A percentile compares a stretch with the other conserved stretches of the same genome.
Conservation (phyloP, 768 basidiomycete genomes). For the Lactifluus hygrophoroides region DNA sequence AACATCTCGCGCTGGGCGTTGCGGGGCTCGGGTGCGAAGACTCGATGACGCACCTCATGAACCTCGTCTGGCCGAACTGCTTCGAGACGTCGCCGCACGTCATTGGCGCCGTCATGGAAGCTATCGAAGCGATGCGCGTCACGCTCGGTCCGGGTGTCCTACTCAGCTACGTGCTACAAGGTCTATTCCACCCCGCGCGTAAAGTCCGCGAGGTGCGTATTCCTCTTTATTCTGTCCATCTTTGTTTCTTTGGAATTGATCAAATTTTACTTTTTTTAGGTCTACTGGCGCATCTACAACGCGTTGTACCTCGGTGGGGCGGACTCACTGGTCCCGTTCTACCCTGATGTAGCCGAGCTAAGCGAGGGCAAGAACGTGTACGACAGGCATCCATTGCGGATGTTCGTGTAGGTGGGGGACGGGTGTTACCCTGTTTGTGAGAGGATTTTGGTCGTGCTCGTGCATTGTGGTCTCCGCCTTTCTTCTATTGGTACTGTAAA, state of each 20-base stretch:
- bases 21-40: slow-evolving; percentile 97
- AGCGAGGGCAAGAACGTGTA: slow-evolving; percentile 86
- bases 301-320: slow-evolving; percentile 84
- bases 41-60: slow-evolving; percentile 95
- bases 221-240: background rate
- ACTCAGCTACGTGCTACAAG: slow-evolving; percentile 87
- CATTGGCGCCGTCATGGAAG: slow-evolving; percentile 97
- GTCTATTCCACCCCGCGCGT: slow-evolving; percentile 93
- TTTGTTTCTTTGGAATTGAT: too few relatives aligned
- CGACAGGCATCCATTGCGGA: slow-evolving; percentile 75
- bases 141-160: slow-evolving; percentile 91
- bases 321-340: slow-evolving; percentile 92
- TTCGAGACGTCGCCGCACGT: slow-evolving; percentile 98
- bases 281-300: slow-evolving; percentile 95
- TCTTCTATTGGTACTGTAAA: slow-evolving; percentile 3
- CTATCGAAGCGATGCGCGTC: slow-evolving; percentile 94
- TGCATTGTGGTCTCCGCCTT: background rate
- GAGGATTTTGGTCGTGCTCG: background rate
- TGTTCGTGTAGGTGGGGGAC: slow-evolving; percentile 50
- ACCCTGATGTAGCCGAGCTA: slow-evolving; percentile 83
- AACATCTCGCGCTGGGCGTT: slow-evolving; percentile 93
- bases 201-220: slow-evolving; percentile 84
- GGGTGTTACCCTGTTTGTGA: background rate
- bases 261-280: slow-evolving; percentile 26
- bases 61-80: slow-evolving; percentile 98